A percentile compares a stretch with the other conserved stretches of the same genome.
Conservation (phyloP, 192 early-diverging fungal genomes). For the Umbelopsis sp. region DNA sequence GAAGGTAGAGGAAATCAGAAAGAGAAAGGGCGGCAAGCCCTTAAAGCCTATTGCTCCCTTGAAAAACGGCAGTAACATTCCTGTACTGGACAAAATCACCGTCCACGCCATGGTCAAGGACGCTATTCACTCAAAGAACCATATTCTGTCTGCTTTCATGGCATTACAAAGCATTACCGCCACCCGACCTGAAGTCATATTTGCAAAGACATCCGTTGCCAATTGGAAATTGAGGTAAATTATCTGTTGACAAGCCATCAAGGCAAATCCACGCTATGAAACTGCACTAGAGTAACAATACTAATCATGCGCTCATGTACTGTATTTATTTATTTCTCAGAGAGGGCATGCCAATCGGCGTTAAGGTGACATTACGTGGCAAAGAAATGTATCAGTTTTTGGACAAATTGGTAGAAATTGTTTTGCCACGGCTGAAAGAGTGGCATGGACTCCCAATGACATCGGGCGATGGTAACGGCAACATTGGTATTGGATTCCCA, state of each 20-base stretch:
- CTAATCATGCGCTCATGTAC: neutral
- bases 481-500: slow-evolving; percentile 85
- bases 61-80: slow-evolving; percentile 64
- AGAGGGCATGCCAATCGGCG: slow-evolving; percentile 85
- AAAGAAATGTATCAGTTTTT: slow-evolving; percentile 91
- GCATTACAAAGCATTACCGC: slow-evolving; percentile 89
- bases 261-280: neutral
- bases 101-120: slow-evolving; percentile 88
- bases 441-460: slow-evolving; percentile 79
- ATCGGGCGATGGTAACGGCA: slow-evolving; percentile 80
- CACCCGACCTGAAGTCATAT: slow-evolving; percentile 74
- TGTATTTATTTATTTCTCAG: slow-evolving; percentile 10
- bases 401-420: slow-evolving; percentile 94
- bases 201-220: slow-evolving; percentile 78
- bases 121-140: slow-evolving; percentile 86
- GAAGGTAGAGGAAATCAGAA: slow-evolving; percentile 19
- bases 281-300: neutral
- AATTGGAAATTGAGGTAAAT: slow-evolving; percentile 86
- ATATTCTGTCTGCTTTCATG: slow-evolving; percentile 88
- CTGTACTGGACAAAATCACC: slow-evolving; percentile 71
- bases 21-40: slow-evolving; percentile 51
- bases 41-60: slow-evolving; percentile 59
- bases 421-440: slow-evolving; percentile 92
- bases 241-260: neutral
- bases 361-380: slow-evolving; percentile 78